phyloP scores from a whole-genome alignment of 768 basidiomycete genomes.

The Psilocybe azurescens region DNA sequence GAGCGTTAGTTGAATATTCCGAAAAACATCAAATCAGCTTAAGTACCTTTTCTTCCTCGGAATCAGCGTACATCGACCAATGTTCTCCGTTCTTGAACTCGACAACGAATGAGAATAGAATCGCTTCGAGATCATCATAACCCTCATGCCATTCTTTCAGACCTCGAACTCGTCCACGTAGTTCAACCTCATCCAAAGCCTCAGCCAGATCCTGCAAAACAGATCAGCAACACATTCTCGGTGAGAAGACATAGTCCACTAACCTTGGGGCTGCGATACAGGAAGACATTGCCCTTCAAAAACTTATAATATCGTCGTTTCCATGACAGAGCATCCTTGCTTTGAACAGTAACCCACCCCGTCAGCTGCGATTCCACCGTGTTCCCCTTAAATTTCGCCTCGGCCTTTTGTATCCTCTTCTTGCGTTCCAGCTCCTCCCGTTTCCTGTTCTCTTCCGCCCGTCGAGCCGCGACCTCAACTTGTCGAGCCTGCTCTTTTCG shows the following conservation, averaged over 20 bases:
- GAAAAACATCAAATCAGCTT: slow-evolving; percentile 2
- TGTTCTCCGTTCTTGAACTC: slow-evolving; percentile 57
- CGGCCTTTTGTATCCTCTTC: slow-evolving; percentile 50
- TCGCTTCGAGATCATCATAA: slow-evolving; percentile 68
- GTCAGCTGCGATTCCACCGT: slow-evolving; percentile 41
- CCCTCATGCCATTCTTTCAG: slow-evolving; percentile 71
- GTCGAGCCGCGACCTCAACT: slow-evolving; percentile 48
- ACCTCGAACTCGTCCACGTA: slow-evolving; percentile 50
- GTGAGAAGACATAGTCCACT: slow-evolving; percentile 11
- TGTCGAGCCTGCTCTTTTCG: slow-evolving; percentile 50
- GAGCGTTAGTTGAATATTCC: not conserved
- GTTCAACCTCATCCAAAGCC: slow-evolving; percentile 46
- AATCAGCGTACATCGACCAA: slow-evolving; percentile 67
- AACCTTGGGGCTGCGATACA: slow-evolving; percentile 61
- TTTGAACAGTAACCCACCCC: slow-evolving; percentile 71
- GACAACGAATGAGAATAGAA: slow-evolving; percentile 69
- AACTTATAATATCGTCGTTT: slow-evolving; percentile 70
- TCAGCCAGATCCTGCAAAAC: slow-evolving; percentile 41
- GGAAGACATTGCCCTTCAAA: slow-evolving; percentile 46
- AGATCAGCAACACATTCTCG: slow-evolving; percentile 3
- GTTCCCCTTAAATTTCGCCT: slow-evolving; percentile 44
- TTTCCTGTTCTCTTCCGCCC: slow-evolving; percentile 46
- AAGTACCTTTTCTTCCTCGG: slow-evolving; percentile 64
- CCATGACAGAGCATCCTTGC: slow-evolving; percentile 59
- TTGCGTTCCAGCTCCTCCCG: slow-evolving; percentile 48